These are phyloP conservation scores for Lentinula boryana DNA, from an alignment of 768 basidiomycete species.

Conservation along the genomic window DNA sequence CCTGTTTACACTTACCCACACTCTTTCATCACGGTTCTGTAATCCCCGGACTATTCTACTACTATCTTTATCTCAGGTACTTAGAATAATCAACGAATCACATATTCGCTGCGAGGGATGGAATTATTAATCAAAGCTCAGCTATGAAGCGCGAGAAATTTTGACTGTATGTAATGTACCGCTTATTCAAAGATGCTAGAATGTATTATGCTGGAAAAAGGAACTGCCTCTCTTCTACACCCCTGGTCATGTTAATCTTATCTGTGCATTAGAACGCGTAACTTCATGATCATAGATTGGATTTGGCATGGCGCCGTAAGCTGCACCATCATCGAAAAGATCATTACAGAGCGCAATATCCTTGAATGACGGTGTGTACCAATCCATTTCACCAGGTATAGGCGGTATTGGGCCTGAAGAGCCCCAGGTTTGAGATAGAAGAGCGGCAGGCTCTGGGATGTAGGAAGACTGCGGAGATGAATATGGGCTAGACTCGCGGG, in stretches of 20 bases:
- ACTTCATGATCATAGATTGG: background rate
- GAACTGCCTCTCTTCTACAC: background rate
- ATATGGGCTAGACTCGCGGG: background rate
- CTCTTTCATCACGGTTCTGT: background rate
- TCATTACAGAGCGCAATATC: slow-evolving; percentile 1
- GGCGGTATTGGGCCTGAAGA: background rate
- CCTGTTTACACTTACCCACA: background rate
- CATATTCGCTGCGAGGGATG: too few species aligned
- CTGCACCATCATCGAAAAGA: background rate
- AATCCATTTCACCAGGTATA: background rate
- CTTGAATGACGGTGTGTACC: background rate
- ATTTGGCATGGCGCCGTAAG: background rate
- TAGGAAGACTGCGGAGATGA: background rate
- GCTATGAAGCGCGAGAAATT: too few species aligned
- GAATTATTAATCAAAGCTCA: too few species aligned
- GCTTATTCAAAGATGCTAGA: background rate
- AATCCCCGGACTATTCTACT: background rate
- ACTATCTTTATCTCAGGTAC: background rate
- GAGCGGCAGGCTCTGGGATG: background rate
- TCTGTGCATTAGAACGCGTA: background rate
- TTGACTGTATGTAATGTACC: background rate
- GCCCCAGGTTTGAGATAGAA: background rate
- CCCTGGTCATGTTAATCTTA: background rate
- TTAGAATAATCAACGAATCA: background rate
- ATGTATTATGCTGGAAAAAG: too few species aligned